These are phyloP conservation scores for Entoloma clypeatum DNA, from an alignment of 1,284 basidiomycete species.

Conservation along the genomic window DNA sequence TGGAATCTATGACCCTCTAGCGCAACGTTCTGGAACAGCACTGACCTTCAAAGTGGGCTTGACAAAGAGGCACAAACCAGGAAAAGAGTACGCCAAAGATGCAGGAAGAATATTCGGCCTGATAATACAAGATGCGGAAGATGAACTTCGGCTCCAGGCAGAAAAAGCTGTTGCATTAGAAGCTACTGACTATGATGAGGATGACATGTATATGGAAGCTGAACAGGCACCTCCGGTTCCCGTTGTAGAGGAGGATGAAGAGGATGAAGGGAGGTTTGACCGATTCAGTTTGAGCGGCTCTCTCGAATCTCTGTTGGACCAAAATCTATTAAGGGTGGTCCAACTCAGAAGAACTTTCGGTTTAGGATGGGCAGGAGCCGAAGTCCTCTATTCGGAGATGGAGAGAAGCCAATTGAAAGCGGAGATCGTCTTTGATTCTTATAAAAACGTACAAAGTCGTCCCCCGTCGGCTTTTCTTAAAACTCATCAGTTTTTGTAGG, in stretches of 20 bases:
- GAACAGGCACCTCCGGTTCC: constrained; percentile 16
- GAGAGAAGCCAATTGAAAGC: constrained; percentile 44
- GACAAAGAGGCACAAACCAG: constrained; percentile 51
- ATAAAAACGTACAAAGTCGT: constrained; percentile 29
- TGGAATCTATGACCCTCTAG: constrained; percentile 32
- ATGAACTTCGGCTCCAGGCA: constrained; percentile 34
- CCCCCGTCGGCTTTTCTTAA: not conserved
- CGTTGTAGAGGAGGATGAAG: constrained; percentile 24
- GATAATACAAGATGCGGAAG: constrained; percentile 38
- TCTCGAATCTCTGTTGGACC: constrained; percentile 53
- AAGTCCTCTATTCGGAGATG: constrained; percentile 43
- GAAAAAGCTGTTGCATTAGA: constrained; percentile 28
- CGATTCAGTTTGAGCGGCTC: constrained; percentile 57
- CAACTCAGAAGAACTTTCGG: constrained; percentile 45
- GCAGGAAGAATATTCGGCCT: constrained; percentile 47
- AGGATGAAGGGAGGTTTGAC: constrained; percentile 42
- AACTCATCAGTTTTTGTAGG: constrained; percentile 21
- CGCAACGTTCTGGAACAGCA: constrained; percentile 28
- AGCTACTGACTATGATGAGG: constrained; percentile 25
- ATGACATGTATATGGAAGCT: constrained; percentile 21
- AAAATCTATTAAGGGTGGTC: constrained; percentile 48
- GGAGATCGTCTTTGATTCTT: constrained; percentile 32
- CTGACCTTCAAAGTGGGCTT: constrained; percentile 57
- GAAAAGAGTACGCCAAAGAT: constrained; percentile 41
- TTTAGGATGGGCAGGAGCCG: constrained; percentile 63